These are phyloP conservation scores for Diphasiastrum complanatum DNA, from an alignment of 83 land plant genomes.

Conservation along the genomic window DNA sequence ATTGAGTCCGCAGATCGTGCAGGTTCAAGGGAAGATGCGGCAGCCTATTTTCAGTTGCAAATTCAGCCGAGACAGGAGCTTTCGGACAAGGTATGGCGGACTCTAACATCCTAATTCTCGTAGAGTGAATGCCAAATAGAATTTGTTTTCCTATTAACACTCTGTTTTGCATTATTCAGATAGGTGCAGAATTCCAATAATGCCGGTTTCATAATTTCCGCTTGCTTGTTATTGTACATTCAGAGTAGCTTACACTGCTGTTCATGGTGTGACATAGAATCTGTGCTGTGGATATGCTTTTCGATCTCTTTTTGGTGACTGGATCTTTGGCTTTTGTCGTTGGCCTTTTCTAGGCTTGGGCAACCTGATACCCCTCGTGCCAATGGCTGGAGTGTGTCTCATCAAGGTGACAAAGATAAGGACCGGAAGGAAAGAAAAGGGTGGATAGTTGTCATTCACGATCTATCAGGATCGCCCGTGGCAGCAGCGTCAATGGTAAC, in stretches of 20 bases:
- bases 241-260: too few relatives aligned
- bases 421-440: slow-evolving; percentile 68
- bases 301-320: too few relatives aligned
- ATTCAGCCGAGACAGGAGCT: slow-evolving; percentile 48
- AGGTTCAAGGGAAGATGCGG: slow-evolving; percentile 48
- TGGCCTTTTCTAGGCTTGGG: slow-evolving; percentile 30
- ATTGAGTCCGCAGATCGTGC: slow-evolving; percentile 69
- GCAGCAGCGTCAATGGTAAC: slow-evolving; percentile 86
- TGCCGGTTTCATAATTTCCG: too few relatives aligned
- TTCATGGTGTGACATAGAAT: too few relatives aligned
- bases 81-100: slow-evolving; percentile 29
- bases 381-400: slow-evolving; percentile 47
- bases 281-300: too few relatives aligned
- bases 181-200: too few relatives aligned
- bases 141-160: not conserved
- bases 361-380: slow-evolving; percentile 27
- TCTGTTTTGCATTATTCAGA: too few relatives aligned
- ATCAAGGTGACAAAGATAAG: slow-evolving; percentile 47
- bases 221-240: too few relatives aligned
- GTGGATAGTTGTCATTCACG: slow-evolving; percentile 71
- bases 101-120: not conserved
- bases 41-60: slow-evolving; percentile 91
- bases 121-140: not conserved
- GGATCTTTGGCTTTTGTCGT: slow-evolving; percentile 1
- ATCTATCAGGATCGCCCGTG: slow-evolving; percentile 74